Conservation (phyloP, 192 early-diverging fungal species). For the Backusella parvicylindrica region DNA sequence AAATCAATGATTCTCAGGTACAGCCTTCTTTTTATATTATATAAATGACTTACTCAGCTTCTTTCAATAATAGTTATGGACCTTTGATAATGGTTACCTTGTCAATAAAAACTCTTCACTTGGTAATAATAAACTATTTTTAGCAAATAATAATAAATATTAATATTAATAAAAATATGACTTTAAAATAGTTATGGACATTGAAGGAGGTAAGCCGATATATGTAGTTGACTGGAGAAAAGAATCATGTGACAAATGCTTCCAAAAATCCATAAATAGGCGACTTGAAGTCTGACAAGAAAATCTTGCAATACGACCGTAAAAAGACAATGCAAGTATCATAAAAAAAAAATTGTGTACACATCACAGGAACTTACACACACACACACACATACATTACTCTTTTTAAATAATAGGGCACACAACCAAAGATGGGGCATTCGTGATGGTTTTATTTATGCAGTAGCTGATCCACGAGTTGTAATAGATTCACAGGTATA, state of each 20-base stretch:
- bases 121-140: too few species aligned
- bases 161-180: too few species aligned
- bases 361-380: neutral
- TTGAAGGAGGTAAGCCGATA: constrained; percentile 4
- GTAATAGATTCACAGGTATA: constrained; percentile 21
- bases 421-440: constrained; percentile 30
- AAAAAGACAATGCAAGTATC: constrained; percentile 23
- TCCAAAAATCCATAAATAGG: neutral
- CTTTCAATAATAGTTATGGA: constrained; percentile 8
- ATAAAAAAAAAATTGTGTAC: neutral
- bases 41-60: neutral
- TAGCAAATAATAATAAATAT: too few species aligned
- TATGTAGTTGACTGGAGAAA: neutral
- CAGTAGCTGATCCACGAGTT: constrained; percentile 13
- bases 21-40: neutral
- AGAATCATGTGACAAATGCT: neutral
- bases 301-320: constrained; percentile 18
- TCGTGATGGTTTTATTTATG: constrained; percentile 25
- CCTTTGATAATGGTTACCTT: constrained; percentile 16
- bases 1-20: constrained; percentile 2
- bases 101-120: constrained; percentile 8
- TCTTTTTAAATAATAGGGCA: neutral
- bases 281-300: constrained; percentile 8
- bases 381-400: too few species aligned
- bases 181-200: constrained; percentile 15